A percentile compares a stretch with the other conserved stretches of the same genome.
Evolutionary conservation across 129 eudicot genomes (phyloP).

Genomic region (Erigeron canadensis): DNA sequence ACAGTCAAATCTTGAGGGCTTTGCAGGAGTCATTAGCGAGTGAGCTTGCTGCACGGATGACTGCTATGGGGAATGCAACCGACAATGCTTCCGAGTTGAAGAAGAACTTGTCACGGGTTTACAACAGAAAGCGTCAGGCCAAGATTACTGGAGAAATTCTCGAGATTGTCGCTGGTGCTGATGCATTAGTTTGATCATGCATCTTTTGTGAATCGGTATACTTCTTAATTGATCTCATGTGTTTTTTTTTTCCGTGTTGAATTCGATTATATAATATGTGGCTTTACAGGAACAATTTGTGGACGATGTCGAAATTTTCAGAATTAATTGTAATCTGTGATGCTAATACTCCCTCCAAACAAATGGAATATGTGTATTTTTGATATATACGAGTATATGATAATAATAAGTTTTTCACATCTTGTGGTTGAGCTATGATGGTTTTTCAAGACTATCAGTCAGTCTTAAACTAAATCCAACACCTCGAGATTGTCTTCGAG

Average conservation of each 20-base stretch:
- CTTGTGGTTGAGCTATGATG: background rate
- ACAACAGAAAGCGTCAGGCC: slow-evolving; percentile 51
- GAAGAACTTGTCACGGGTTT: slow-evolving; percentile 38
- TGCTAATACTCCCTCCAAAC: slow-evolving; percentile 28
- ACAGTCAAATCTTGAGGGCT: slow-evolving; percentile 61
- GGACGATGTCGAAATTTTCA: slow-evolving; percentile 22
- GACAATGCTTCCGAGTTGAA: slow-evolving; percentile 55
- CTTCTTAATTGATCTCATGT: slow-evolving; percentile 10
- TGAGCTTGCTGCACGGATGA: slow-evolving; percentile 63
- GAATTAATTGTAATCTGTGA: slow-evolving; percentile 22
- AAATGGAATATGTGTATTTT: slow-evolving; percentile 27
- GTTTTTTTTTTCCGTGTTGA: slow-evolving; percentile 14
- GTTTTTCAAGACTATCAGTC: background rate
- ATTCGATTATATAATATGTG: slow-evolving; percentile 19
- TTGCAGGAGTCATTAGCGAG: slow-evolving; percentile 67
- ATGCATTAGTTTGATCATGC: slow-evolving; percentile 27
- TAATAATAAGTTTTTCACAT: slow-evolving; percentile 14
- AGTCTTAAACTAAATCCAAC: background rate
- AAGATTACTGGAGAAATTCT: slow-evolving; percentile 58
- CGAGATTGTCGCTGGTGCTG: slow-evolving; percentile 62
- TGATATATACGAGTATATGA: slow-evolving; percentile 16
- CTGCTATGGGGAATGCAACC: slow-evolving; percentile 56
- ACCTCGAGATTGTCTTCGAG: background rate
- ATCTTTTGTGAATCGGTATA: slow-evolving; percentile 22
- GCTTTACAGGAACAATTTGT: slow-evolving; percentile 25